phyloP scores from a whole-genome alignment of 139 green algal genomes.

The Volvox africanus region DNA sequence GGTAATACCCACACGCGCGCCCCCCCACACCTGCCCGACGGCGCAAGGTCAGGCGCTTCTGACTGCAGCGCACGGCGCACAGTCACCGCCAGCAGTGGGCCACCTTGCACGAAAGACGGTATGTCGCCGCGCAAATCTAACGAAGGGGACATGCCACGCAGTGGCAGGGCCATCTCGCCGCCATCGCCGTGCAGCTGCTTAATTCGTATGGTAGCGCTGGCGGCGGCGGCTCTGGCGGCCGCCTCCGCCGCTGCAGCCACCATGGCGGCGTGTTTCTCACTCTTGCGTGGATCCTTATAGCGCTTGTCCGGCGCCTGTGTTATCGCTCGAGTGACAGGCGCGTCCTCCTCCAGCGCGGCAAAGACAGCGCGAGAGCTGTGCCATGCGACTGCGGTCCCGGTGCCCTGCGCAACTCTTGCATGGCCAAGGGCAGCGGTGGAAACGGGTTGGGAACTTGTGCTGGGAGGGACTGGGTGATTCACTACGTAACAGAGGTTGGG shows the following conservation, averaged over 20 bases:
- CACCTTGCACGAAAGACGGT: conserved; percentile 9
- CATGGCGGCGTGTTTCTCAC: conserved; percentile 25
- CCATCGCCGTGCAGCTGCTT: conserved; percentile 4
- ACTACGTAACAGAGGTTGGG: too few species aligned
- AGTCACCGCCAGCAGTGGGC: conserved; percentile 41
- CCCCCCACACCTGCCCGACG: neutral
- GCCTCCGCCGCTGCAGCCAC: conserved; percentile 1
- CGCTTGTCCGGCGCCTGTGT: neutral
- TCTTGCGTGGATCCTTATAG: conserved; percentile 24
- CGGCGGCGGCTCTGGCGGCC: neutral
- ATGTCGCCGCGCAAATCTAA: conserved; percentile 16
- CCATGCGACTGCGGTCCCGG: conserved; percentile 48
- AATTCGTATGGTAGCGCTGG: conserved; percentile 4
- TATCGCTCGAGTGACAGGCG: neutral
- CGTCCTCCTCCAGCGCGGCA: conserved; percentile 45
- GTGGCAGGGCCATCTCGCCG: neutral
- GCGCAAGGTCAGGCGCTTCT: neutral
- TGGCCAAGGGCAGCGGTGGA: too few species aligned
- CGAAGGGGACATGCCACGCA: neutral
- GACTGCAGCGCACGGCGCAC: neutral
- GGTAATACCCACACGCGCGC: neutral
- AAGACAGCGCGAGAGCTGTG: conserved; percentile 25
- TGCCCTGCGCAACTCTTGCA: conserved; percentile 22
- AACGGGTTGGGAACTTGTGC: too few species aligned
- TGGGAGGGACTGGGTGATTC: too few species aligned